Evolutionary conservation across 441 rosid genomes (phyloP), one percentile per base, ranked within the genome.

Genomic region (Gossypium aridum): DNA sequence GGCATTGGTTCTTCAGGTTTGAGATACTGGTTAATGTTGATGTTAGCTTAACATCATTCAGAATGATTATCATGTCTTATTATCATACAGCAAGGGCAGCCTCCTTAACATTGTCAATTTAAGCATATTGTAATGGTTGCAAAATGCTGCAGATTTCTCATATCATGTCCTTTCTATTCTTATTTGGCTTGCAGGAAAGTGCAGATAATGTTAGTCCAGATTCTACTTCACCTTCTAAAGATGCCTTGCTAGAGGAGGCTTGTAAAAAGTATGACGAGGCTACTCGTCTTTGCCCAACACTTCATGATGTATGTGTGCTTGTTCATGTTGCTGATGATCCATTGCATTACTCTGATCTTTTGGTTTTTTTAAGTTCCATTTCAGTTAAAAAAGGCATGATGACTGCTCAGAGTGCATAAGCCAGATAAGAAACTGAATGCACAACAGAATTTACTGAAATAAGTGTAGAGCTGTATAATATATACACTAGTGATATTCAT

Each of bases 1-100:
- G 98, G 99, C 97, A 16, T 85, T 96, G 87, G 96, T 96, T 83
- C 98, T 96, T 83, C 98, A 96, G 99, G 99, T 92, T 37, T 80
- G 79, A 60, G 57, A 63, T 73, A 22, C 71, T 65, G 57, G 25
- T 69, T 66, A 22, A 12, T 68, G 77, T 70, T 6, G 37, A 16
- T 73, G 6, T 2, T 12, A 3, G 16, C 9, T 63, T 17, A 20
- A 16, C 59, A 59, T 45, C 54, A 8, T 47, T 25, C 23, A 17
- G 16, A 55, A 43, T 14, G 16, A 19, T 70, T 54, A 9, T 56
- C 13, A 7, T 53, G 72, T 47, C 47, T 16, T 28, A 31, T 26
- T 64, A 9, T 53, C 9, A 26, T 25, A n/a, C 4, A 6, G 57
- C 16, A 17, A 25, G 23, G 43, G 66, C 17, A 22, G 19, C 34